Conservation (phyloP, 176 grass and related monocot species). For the Ananas comosus region DNA sequence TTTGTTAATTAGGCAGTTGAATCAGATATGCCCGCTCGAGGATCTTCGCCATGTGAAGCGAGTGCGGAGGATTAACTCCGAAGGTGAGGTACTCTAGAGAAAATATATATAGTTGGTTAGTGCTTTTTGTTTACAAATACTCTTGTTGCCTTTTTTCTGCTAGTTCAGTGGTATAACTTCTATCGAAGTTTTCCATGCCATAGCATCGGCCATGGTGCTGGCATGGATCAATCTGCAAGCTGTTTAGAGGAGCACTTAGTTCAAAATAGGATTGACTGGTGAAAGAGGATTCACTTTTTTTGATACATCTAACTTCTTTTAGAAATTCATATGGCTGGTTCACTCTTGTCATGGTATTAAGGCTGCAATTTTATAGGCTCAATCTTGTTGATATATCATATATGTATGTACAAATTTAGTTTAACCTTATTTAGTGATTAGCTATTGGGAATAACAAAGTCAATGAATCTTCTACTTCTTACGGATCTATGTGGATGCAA, state of each 20-base stretch:
- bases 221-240: too few species aligned
- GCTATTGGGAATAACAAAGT: too few species aligned
- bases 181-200: too few species aligned
- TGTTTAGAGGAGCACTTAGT: too few species aligned
- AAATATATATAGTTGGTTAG: neutral
- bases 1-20: constrained; percentile 32
- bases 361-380: neutral
- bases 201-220: too few species aligned
- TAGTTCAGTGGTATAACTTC: too few species aligned
- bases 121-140: neutral
- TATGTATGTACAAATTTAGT: too few species aligned
- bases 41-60: constrained; percentile 43
- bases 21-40: constrained; percentile 36
- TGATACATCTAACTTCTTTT: too few species aligned
- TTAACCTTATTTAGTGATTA: too few species aligned
- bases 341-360: neutral
- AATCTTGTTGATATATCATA: constrained; percentile 6
- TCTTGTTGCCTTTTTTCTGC: neutral
- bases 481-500: neutral
- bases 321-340: neutral
- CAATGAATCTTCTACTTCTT: neutral
- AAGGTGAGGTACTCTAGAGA: constrained; percentile 21
- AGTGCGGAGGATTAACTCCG: constrained; percentile 18
- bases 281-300: too few species aligned
- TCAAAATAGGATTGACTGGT: too few species aligned